These are phyloP conservation scores for Deinandra increscens DNA, from an alignment of 129 eudicot species.

Conservation along the genomic window DNA sequence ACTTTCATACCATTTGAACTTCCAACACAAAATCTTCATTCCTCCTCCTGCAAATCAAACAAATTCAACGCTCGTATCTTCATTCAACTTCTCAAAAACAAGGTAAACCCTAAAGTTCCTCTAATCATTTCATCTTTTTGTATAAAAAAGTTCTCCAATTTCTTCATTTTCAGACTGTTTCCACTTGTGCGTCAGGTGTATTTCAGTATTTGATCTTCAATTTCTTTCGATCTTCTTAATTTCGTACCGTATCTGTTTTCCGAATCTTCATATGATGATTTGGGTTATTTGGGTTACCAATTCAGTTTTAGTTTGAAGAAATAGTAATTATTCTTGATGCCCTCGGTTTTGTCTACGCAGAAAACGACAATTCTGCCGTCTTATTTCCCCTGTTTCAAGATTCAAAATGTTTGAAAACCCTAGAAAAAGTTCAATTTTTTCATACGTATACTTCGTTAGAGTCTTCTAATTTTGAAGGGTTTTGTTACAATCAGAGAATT, in stretches of 20 bases:
- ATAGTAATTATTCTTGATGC: conserved; percentile 6
- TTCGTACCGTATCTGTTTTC: background rate
- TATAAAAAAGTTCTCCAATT: background rate
- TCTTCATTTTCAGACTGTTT: conserved; percentile 9
- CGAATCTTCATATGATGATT: background rate
- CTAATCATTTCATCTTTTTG: background rate
- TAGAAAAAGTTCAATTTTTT: background rate
- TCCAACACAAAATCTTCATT: conserved; percentile 26
- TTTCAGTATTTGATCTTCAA: conserved; percentile 16
- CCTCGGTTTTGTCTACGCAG: conserved; percentile 13
- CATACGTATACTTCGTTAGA: background rate
- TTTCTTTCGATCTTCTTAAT: conserved; percentile 30
- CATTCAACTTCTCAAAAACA: conserved; percentile 15
- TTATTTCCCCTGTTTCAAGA: background rate
- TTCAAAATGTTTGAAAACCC: conserved; percentile 14
- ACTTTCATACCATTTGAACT: conserved; percentile 21
- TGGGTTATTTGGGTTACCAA: background rate
- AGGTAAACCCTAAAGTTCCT: conserved; percentile 24
- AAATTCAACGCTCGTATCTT: background rate
- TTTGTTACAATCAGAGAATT: background rate
- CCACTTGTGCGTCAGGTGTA: conserved; percentile 10
- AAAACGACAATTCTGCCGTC: conserved; percentile 20
- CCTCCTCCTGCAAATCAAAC: background rate
- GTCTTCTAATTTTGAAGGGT: conserved; percentile 6
- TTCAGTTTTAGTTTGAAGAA: background rate